Conservation (phyloP, 768 basidiomycete species). For the Pseudohyphozyma bogoriensis region DNA sequence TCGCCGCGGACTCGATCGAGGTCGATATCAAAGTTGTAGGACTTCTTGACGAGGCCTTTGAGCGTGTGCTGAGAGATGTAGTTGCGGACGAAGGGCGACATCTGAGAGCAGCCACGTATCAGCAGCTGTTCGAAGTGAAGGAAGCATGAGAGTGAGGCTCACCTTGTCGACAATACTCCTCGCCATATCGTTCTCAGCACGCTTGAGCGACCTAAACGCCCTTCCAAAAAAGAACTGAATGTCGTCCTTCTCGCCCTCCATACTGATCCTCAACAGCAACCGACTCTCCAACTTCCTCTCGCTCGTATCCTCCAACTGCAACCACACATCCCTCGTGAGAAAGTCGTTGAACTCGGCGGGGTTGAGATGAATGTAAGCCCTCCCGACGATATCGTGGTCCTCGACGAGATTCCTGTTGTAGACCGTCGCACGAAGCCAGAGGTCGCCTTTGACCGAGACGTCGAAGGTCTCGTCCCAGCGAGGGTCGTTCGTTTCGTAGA, state of each 20-base stretch:
- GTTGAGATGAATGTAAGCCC: constrained; percentile 85
- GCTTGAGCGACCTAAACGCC: constrained; percentile 79
- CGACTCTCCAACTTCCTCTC: constrained; percentile 49
- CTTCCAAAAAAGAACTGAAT: constrained; percentile 95
- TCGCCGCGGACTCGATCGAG: constrained; percentile 60
- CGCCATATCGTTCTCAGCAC: constrained; percentile 90
- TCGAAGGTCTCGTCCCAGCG: constrained; percentile 98
- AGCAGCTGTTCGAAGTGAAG: not conserved
- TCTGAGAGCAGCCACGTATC: constrained; percentile 45
- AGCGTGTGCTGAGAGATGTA: constrained; percentile 28
- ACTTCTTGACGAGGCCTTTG: constrained; percentile 25
- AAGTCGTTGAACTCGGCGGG: constrained; percentile 79
- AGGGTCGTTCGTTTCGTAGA: constrained; percentile 82
- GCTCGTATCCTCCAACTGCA: constrained; percentile 64
- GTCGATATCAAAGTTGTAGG: constrained; percentile 48
- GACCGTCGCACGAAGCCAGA: constrained; percentile 95
- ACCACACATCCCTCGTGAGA: constrained; percentile 81
- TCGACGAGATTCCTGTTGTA: constrained; percentile 81
- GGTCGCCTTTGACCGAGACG: constrained; percentile 78
- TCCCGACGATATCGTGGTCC: constrained; percentile 72
- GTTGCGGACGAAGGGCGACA: constrained; percentile 71
- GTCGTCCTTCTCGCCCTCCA: constrained; percentile 99
- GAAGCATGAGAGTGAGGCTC: constrained; percentile 12
- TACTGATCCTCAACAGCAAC: constrained; percentile 76
- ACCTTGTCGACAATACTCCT: constrained; percentile 96